Evolutionary conservation across 2,329 filamentous ascomycete genomes (phyloP), one percentile per base, ranked within the genome.

Genomic region (Colletotrichum euphorbiae): DNA sequence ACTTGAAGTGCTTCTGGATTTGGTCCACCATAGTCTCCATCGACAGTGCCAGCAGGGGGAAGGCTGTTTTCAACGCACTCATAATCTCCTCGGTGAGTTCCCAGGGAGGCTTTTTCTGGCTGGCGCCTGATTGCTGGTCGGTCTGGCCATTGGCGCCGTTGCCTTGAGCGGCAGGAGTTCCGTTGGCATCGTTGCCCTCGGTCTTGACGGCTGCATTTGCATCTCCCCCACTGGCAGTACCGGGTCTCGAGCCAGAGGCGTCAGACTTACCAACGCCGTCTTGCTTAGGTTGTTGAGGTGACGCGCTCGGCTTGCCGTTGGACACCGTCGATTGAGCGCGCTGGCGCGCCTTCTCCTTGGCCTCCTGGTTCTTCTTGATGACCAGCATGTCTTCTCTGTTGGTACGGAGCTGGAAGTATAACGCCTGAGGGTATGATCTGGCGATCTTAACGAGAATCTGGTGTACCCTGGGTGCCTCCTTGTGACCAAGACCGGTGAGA

Each of bases 11-110:
- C 84, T 98, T 98, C 79, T 96, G 92, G 67, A 99, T 97, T 80
- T 98, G 95, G 77, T 99, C 96, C 33, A 98, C 94, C 94, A 98
- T 99, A 0, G 95, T 97, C 82, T 99, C 96, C 96, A 99, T 98
- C 0, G 95, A 98, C 48, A 98, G 83, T 9, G 97, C 96, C 73
- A 99, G 87, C 17, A 99, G 86, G 24, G 96, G 96, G 84, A 98
- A 99, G 0, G 95, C 94, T 6, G 96, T 98, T 84, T 99, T 98
- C 61, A 99, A 89, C 33, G 94, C 92, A 38, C 94, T 92, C 86
- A 97, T 94, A 69, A 99, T 93, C 77, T 98, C 94, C 73, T 99
- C 96, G 0, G 94, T 95, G 74, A 97, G 91, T 77, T 99, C 96
- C 96, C 96, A 98, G 0, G 97, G 94, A 71, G 92, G 93, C 81